Evolutionary conservation across 495 filamentous ascomycete species (phyloP).

Genomic region (Penicillium diatomitis): DNA sequence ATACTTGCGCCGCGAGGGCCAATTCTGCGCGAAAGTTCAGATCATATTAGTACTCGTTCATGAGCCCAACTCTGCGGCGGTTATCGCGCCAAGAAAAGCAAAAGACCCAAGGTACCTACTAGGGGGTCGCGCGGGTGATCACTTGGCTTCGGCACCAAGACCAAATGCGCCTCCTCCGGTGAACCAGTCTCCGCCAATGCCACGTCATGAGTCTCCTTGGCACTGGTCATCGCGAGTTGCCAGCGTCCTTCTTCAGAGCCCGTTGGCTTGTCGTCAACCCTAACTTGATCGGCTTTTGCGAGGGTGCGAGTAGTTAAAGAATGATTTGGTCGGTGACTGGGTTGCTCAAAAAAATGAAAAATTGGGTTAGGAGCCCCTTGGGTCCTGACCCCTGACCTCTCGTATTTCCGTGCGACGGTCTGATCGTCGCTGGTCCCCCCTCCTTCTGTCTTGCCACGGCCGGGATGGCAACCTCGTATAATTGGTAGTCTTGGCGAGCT

Average conservation of each 20-base stretch:
- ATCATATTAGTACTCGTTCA: not conserved
- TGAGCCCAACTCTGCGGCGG: not conserved
- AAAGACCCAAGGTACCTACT: conserved; percentile 6
- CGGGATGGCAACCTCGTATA: too few species aligned
- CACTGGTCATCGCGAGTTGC: conserved; percentile 1
- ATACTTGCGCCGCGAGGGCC: conserved; percentile 35
- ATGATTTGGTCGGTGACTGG: too few species aligned
- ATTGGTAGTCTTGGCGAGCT: not conserved
- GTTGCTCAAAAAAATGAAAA: too few species aligned
- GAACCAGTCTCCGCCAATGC: not conserved
- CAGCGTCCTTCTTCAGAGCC: too few species aligned
- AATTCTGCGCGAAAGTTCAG: conserved; percentile 22
- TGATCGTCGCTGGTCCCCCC: too few species aligned
- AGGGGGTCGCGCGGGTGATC: conserved; percentile 39
- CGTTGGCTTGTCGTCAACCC: too few species aligned
- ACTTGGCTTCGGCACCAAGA: conserved; percentile 40
- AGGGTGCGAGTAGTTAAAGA: too few species aligned
- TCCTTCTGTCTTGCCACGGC: too few species aligned
- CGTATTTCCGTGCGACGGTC: too few species aligned
- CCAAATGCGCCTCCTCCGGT: conserved; percentile 15
- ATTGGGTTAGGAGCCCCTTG: too few species aligned
- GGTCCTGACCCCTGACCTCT: too few species aligned
- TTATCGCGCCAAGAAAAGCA: not conserved
- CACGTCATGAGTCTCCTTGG: conserved; percentile 6
- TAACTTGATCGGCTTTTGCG: not conserved